These are phyloP conservation scores for Phialophora macrospora DNA, from an alignment of 2,329 filamentous ascomycete genomes.

Conservation along the genomic window DNA sequence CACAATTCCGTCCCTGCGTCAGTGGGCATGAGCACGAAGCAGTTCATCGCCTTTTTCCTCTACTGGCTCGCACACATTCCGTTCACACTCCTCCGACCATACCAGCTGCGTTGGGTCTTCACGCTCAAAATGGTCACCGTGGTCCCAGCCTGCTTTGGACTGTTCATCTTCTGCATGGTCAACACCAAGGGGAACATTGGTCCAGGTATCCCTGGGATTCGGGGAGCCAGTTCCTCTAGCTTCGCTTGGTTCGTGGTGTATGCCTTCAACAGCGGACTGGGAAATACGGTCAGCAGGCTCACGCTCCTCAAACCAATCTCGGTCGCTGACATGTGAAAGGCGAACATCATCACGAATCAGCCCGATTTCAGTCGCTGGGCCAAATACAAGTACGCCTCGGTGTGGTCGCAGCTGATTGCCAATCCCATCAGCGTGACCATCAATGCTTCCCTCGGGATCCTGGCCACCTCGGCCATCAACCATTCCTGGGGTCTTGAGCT, in stretches of 20 bases:
- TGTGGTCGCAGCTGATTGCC: slow-evolving; percentile 39
- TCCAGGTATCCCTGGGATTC: too few species aligned
- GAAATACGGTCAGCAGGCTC: slow-evolving; percentile 39
- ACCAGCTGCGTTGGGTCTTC: slow-evolving; percentile 54
- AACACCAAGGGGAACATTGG: slow-evolving; percentile 43
- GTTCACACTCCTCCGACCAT: slow-evolving; percentile 49
- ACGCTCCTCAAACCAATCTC: slow-evolving; percentile 44
- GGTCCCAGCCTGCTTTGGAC: slow-evolving; percentile 46
- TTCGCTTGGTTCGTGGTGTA: slow-evolving; percentile 48
- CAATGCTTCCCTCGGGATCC: slow-evolving; percentile 52
- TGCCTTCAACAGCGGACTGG: slow-evolving; percentile 28
- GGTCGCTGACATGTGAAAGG: too few species aligned
- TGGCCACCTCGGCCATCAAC: slow-evolving; percentile 53
- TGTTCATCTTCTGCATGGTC: slow-evolving; percentile 47
- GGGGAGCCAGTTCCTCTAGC: slow-evolving; percentile 4
- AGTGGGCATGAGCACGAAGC: slow-evolving; percentile 45
- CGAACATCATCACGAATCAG: background rate
- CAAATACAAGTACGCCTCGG: slow-evolving; percentile 1
- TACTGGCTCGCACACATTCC: slow-evolving; percentile 50
- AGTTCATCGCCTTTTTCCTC: slow-evolving; percentile 47
- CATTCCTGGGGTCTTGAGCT: slow-evolving; percentile 47
- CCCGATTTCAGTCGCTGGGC: slow-evolving; percentile 13
- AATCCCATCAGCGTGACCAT: slow-evolving; percentile 51
- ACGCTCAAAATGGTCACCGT: slow-evolving; percentile 52
- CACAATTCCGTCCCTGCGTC: slow-evolving; percentile 43